Base-by-base conservation (phyloP, 768 basidiomycete genomes). In the Serendipita sp. region DNA sequence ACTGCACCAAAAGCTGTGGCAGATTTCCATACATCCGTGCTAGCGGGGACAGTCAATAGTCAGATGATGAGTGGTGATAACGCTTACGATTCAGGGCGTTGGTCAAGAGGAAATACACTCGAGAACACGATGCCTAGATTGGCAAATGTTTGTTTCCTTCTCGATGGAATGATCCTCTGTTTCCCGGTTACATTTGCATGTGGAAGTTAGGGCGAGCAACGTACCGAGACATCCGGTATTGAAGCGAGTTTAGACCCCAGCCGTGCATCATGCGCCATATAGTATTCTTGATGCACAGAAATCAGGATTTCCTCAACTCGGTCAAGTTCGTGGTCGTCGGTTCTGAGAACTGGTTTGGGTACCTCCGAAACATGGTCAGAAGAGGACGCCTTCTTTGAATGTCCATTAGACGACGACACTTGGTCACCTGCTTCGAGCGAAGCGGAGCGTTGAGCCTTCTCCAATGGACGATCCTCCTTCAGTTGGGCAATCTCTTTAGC, bases 91-190 rank as follows among this genome's bases (percentile, higher is more conserved):
- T 92, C 86, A 44, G 91, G 88, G 65, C 76, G 78, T 2, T 84
- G 85, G 70, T 92, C 87, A n/a, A 94, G 81, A 3, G 95, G 93
- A 65, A 98, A 93, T 45, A 99, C 84, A 65, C 93, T 91, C 1
- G 95, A 97, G 75, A 99, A 98, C 41, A 95, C 78, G 37, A 99
- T 81, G 70, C 88, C 83, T 34, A 86, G 80, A 34, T 88, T 89
- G 41, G 80, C 79, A n/a, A 98, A 79, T 0, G 90, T 86, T 69
- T 83, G 80, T 28, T 78, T 72, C 63, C 95, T 86, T 73, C 95
- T 79, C 64, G 78, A 77, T 13, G 91, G 90, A 63, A 98, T 94
- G 68, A 99, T 96, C 63, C 74, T 75, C 94, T 97, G 69, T 4
- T 5, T 41, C 41, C 5, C 41, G 13, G 7, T 41, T 41, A 41